Conservation (phyloP, 148 eudicot genomes). For the Rhododendron ferrugineum region DNA sequence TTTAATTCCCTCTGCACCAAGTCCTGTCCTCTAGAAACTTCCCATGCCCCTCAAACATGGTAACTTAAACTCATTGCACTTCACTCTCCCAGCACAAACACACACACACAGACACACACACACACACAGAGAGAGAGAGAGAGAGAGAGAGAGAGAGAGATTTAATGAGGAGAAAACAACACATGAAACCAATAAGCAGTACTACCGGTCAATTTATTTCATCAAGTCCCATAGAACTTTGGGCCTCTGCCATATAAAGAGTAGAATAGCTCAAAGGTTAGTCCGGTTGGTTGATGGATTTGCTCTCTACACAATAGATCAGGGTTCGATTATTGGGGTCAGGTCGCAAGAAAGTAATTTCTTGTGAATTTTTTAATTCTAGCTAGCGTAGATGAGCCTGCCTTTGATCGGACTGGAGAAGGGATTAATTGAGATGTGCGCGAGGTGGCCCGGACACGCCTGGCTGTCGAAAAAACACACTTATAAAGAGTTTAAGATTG, state of each 20-base stretch:
- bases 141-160: constrained; percentile 2
- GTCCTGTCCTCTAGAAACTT: constrained; percentile 20
- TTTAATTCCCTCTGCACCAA: constrained; percentile 2
- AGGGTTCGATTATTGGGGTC: no score
- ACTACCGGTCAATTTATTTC: background rate
- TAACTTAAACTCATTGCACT: constrained; percentile 16
- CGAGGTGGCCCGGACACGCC: no score
- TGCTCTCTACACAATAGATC: accelerated
- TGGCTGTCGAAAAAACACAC: no score
- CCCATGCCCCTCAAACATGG: constrained; percentile 14
- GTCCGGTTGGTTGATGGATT: no score
- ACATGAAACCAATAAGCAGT: constrained; percentile 15
- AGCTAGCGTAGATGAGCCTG: no score
- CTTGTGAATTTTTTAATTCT: no score
- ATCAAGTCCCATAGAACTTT: constrained; percentile 5
- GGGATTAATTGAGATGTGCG: no score
- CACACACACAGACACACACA: no score
- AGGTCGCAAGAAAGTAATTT: no score
- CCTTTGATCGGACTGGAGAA: no score
- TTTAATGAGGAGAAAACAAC: constrained; percentile 21
- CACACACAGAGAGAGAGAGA: background rate
- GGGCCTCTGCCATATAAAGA: constrained; percentile 4
- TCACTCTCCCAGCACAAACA: background rate
- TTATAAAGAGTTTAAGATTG: background rate
- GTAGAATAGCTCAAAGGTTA: background rate